phyloP scores from a whole-genome alignment of 352 stramenopile species.

The Globisporangium paddicum region DNA sequence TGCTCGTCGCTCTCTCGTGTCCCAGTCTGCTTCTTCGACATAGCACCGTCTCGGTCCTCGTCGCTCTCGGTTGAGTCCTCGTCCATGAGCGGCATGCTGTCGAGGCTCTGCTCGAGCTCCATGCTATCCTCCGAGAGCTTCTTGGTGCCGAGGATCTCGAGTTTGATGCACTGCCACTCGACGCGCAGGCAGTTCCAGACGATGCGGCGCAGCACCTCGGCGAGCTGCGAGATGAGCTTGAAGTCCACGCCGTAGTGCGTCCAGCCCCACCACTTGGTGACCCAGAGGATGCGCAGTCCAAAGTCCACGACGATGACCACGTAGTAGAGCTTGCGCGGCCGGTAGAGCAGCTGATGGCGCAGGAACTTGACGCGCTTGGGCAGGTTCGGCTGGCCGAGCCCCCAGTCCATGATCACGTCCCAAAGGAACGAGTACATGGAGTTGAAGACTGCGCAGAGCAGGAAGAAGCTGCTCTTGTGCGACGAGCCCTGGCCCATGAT shows the following conservation, averaged over 20 bases:
- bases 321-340: constrained; percentile 85
- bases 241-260: constrained; percentile 70
- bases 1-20: constrained; percentile 5
- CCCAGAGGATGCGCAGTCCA: constrained; percentile 94
- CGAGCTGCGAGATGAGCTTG: constrained; percentile 84
- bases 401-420: constrained; percentile 98
- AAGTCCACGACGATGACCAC: constrained; percentile 91
- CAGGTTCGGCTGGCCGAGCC: constrained; percentile 72
- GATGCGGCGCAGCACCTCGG: constrained; percentile 89
- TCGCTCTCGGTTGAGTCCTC: constrained; percentile 25
- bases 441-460: constrained; percentile 85
- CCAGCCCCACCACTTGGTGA: constrained; percentile 86
- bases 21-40: background rate
- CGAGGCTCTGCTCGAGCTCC: constrained; percentile 41
- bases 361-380: constrained; percentile 38
- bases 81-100: constrained; percentile 46
- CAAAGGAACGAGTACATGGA: constrained; percentile 96
- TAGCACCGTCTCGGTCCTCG: constrained; percentile 5
- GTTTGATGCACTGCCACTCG: constrained; percentile 90
- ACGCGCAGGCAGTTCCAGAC: constrained; percentile 94
- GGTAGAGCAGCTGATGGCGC: constrained; percentile 65
- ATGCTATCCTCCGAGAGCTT: constrained; percentile 46
- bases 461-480: constrained; percentile 64
- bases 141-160: constrained; percentile 55
- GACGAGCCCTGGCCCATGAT: constrained; percentile 44